Evolutionary conservation across 805 yeast species (phyloP), one percentile per base, ranked within the genome.

Genomic region (Starmera quercuum): DNA sequence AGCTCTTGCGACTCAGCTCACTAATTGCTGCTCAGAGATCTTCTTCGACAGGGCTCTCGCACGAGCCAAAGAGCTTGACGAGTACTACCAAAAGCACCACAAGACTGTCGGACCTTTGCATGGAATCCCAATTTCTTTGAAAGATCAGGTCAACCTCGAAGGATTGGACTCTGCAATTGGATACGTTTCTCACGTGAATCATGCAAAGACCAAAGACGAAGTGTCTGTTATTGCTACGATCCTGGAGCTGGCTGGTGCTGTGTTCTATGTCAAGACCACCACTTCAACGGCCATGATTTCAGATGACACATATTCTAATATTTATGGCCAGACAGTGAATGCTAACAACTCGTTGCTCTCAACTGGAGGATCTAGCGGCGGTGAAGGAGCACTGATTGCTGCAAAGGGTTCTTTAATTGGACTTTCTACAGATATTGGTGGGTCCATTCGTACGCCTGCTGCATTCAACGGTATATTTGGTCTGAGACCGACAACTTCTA

Each of bases 201-300:
- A 39, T 10, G 28, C 33, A 31, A 31, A 31, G 13, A 23, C 23
- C 6, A 30, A 34, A 20, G 29, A 33, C 11, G 39, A 44, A 18
- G 48, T 40, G 26, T 48, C 53, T n/a, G 32, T 45, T 9, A 38
- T 50, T 15, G 53, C 31, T 9, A 23, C 18, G 8, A 26, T 19
- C 10, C n/a, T 32, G n/a, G 22, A 32, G 19, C 17, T n/a, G 12
- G 14, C 19, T 14, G 56, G 54, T 31, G 83, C 83, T 24, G 73
- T 78, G 11, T 69, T 75, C 44, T 78, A 69, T 48, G 72, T 75
- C 27, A 66, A 86, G 53, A 77, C 86, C 7, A 67, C 75, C 38
- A 77, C 77, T 53, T 86, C 86, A 4, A 84, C 77, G 53, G 63
- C 80, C 3, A 64, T 79, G 45, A 79, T 79, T 86, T 83, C 78